These are phyloP conservation scores for Starmerella sp. DNA, from an alignment of 805 yeast genomes.

Conservation along the genomic window DNA sequence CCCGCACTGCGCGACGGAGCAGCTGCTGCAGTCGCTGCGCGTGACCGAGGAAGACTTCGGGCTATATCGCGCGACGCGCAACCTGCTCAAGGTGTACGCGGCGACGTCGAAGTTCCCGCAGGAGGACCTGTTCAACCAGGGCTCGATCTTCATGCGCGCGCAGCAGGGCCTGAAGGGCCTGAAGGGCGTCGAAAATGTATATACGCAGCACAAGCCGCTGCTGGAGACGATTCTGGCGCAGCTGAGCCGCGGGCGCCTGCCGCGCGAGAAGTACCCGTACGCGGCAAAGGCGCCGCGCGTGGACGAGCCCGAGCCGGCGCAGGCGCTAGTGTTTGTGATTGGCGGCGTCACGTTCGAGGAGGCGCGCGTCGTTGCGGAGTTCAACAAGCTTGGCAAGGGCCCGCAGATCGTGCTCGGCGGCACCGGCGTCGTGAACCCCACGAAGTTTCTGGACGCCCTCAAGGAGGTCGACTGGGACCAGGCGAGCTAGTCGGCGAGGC, in stretches of 20 bases:
- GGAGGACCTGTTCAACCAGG: constrained; percentile 32
- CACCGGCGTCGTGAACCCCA: constrained; percentile 30
- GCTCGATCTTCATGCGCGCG: constrained; percentile 33
- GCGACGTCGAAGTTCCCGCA: constrained; percentile 36
- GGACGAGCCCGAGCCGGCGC: constrained; percentile 27
- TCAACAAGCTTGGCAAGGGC: constrained; percentile 42
- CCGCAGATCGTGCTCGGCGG: constrained; percentile 76
- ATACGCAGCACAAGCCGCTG: constrained; percentile 84
- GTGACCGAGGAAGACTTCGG: constrained; percentile 19
- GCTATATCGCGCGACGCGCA: constrained; percentile 34
- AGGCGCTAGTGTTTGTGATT: constrained; percentile 36
- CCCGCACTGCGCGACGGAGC: constrained; percentile 35
- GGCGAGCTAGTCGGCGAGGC: background rate
- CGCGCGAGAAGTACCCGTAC: constrained; percentile 35
- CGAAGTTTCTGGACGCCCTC: constrained; percentile 9
- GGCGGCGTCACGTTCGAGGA: constrained; percentile 95
- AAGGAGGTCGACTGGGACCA: background rate
- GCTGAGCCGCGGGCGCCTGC: constrained; percentile 35
- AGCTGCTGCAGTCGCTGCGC: constrained; percentile 32
- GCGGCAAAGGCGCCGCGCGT: constrained; percentile 27
- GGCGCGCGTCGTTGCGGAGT: constrained; percentile 65
- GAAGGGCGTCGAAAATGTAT: constrained; percentile 43
- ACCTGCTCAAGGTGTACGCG: constrained; percentile 34
- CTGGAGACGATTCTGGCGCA: constrained; percentile 40
- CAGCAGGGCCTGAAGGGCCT: constrained; percentile 34